A percentile compares a stretch with the other conserved stretches of the same genome.
Evolutionary conservation across 73 alveolate species (phyloP).

Genomic region (Paramecium tetraurelia): DNA sequence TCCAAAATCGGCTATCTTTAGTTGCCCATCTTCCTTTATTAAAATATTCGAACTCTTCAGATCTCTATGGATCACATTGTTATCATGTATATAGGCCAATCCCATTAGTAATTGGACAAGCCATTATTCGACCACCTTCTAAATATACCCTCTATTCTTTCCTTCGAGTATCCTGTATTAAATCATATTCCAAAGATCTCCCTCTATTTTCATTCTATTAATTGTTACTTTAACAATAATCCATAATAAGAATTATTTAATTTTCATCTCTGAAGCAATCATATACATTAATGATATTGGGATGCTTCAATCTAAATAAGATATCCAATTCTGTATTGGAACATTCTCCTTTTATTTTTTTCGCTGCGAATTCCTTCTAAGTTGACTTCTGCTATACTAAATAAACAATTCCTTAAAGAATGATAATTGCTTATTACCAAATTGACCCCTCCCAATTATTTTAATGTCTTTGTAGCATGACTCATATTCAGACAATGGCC

Average conservation of each 20-base stretch:
- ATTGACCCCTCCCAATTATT: not conserved
- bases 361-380: not conserved
- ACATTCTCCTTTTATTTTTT: not conserved
- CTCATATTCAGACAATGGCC: not conserved
- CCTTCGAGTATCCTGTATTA: not conserved
- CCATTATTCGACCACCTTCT: not conserved
- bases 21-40: not conserved
- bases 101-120: not conserved
- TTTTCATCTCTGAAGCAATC: not conserved
- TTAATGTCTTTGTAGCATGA: not conserved
- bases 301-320: not conserved
- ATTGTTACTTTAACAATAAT: not conserved
- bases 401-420: not conserved
- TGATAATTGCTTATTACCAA: not conserved
- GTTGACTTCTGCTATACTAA: not conserved
- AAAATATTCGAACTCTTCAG: not conserved
- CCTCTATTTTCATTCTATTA: not conserved
- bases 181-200: not conserved
- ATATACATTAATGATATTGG: not conserved
- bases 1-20: slow-evolving; percentile 24
- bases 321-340: not conserved
- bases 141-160: not conserved
- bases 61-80: slow-evolving; percentile 16
- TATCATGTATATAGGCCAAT: not conserved
- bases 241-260: not conserved